phyloP scores from a whole-genome alignment of 2,329 filamentous ascomycete species.

The Penicillium griseofulvum region DNA sequence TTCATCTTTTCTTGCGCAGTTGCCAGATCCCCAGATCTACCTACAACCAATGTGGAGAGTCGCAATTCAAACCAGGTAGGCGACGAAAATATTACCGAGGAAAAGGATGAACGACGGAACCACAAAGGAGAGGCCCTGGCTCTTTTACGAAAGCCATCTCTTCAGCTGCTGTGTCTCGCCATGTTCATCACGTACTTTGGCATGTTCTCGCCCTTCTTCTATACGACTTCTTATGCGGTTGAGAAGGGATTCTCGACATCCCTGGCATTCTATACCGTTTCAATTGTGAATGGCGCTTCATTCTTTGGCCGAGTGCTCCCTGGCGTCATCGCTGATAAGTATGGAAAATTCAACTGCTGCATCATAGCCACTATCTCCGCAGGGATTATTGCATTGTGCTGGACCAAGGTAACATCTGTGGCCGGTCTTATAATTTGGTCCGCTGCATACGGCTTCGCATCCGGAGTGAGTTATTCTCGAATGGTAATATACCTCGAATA shows the following conservation, averaged over 20 bases:
- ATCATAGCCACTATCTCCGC: constrained; percentile 31
- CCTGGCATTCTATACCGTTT: constrained; percentile 40
- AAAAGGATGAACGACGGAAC: neutral
- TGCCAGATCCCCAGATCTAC: constrained; percentile 11
- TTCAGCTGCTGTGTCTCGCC: constrained; percentile 30
- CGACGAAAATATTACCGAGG: neutral
- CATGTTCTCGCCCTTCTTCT: constrained; percentile 43
- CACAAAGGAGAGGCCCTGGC: constrained; percentile 4
- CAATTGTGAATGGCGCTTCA: constrained; percentile 39
- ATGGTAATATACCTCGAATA: neutral
- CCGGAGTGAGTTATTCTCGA: constrained; percentile 35
- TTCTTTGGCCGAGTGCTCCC: constrained; percentile 40
- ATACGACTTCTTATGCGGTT: constrained; percentile 31
- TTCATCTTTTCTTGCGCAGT: constrained; percentile 30
- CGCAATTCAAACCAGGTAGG: neutral
- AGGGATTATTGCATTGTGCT: constrained; percentile 45
- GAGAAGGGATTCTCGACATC: constrained; percentile 28
- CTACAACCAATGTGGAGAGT: neutral
- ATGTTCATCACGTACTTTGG: constrained; percentile 41
- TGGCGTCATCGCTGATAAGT: constrained; percentile 37
- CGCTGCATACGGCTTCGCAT: constrained; percentile 48
- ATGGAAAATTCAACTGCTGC: constrained; percentile 34
- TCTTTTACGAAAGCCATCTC: constrained; percentile 19
- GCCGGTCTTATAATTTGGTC: constrained; percentile 48
- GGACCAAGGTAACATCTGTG: constrained; percentile 44